Evolutionary conservation across 2,329 filamentous ascomycete species (phyloP), one percentile per base, ranked within the genome.

Genomic region (Zopfia rhizophila): DNA sequence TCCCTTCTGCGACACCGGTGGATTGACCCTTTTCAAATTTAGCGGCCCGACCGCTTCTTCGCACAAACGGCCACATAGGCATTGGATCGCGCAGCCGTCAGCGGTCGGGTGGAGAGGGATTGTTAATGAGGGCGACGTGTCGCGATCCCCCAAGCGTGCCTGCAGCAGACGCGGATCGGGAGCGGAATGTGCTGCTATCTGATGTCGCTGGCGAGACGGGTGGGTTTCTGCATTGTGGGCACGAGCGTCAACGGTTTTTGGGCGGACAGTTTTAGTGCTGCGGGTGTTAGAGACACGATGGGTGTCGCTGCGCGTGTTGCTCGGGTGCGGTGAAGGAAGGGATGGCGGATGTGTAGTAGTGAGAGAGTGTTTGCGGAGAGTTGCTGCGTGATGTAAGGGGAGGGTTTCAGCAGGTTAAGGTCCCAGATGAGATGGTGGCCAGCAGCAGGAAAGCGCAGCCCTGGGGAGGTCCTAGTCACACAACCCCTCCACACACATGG

Each of bases 21-120:
- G 62, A 52, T 41, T 53, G 60, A 55, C 58, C 65, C 47, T 68
- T 62, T 66, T 68, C 69, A 56, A 64, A 57, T 61, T 80, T 80
- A 59, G 79, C 81, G 70, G 83, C 84, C 73, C 86, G 86, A 72
- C 85, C 86, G 74, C 82, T 86, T 75, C 82, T 87, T 65, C 87
- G 85, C 73, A 86, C 81, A 73, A 95, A 96, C 51, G 87, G 89
- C 91, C 90, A 95, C 72, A 92, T 77, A 69, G 87, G 84, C 89
- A 93, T 93, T 48, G 22, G 32, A 13, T 12, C 8, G 13, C 17
- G 41, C 25, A 13, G 32, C 40, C 43, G 43, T 38, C 32, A 30
- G 19, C 38, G 12, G 25, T 12, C 14, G 23, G 17, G 36, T 14
- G 36, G 32, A 30, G 37, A 32, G 39, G 25, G 32, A 13, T 17